Base-by-base conservation (phyloP, 2,329 filamentous ascomycete species). In the Pestalotiopsis sp. region DNA sequence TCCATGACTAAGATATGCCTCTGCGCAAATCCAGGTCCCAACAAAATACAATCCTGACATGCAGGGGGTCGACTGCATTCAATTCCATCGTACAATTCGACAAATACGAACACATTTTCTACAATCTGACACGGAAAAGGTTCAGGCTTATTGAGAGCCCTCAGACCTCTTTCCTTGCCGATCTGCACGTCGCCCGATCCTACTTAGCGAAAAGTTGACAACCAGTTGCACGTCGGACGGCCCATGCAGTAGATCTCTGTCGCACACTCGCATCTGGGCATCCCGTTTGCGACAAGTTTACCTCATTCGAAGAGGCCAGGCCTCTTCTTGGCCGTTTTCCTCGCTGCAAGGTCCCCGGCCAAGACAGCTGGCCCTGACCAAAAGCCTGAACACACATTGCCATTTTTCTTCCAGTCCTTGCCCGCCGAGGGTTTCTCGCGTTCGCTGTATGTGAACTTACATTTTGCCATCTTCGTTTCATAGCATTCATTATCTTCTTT, bases 141-240 rank as follows among this genome's bases (percentile, higher is more conserved):
- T 59, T 59, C 27, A 27, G 23, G 57, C 57, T 27, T 59, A 31
- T 27, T 38, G 20, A 36, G 59, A n/a, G 59, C 59, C 25, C 25
- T 36, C 59, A 61, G 27, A 61, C 27, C 27, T 20, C n/a, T 61
- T 13, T 39, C 59, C 20, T 59, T 59, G 23, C 23, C 57, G 57
- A 61, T 61, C 57, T 59, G 59, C 59, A 61, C n/a, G 27, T 61
- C 25, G 59, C 59, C 31, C 27, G 17, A 61, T 61, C 14, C 14
- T 61, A 61, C 31, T 36, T 61, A 61, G 59, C 20, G 27, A 36
- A 36, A 14, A 12, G 25, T 31, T 31, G 27, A 31, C n/a, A 23
- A n/a, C 56, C 13, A 45, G 41, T 45, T 45, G 41, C 4, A 45
- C 41, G 13, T 45, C 20, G 17, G 20, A 9, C 45, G 45, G 45